Evolutionary conservation across 1,139 yeast species (phyloP).

Genomic region (Saccharomyces uvarum): DNA sequence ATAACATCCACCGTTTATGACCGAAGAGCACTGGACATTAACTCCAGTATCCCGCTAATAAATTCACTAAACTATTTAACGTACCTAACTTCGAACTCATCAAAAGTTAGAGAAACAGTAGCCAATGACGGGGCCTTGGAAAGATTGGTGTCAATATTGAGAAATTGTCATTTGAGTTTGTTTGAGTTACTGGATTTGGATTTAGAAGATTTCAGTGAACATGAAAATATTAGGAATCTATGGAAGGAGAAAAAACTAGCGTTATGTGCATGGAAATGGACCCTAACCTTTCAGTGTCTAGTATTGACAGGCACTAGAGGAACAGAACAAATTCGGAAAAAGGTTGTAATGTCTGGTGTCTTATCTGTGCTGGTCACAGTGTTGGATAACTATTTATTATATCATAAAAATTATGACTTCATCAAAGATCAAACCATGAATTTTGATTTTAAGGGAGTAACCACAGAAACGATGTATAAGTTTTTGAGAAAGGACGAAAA

Average conservation of each 20-base stretch:
- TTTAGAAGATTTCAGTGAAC: conserved; percentile 15
- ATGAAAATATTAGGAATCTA: conserved; percentile 19
- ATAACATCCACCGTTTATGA: conserved; percentile 86
- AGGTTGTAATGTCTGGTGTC: conserved; percentile 86
- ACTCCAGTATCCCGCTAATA: conserved; percentile 82
- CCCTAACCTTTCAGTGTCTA: conserved; percentile 83
- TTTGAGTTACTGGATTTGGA: conserved; percentile 18
- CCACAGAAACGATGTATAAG: conserved; percentile 13
- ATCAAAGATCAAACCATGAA: conserved; percentile 23
- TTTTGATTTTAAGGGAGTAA: conserved; percentile 16
- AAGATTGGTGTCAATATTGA: conserved; percentile 74
- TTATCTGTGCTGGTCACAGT: conserved; percentile 88
- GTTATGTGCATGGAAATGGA: conserved; percentile 92
- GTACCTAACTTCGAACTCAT: conserved; percentile 75
- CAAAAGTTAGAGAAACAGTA: conserved; percentile 83
- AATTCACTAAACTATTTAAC: conserved; percentile 87
- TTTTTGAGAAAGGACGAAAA: conserved; percentile 13
- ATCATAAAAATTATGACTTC: conserved; percentile 33
- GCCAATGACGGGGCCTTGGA: conserved; percentile 89
- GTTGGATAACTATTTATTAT: conserved; percentile 65
- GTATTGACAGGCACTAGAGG: conserved; percentile 91
- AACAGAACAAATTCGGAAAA: conserved; percentile 71
- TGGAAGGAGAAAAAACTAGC: conserved; percentile 36
- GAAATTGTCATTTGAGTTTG: conserved; percentile 55
- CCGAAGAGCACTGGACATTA: conserved; percentile 84